Evolutionary conservation across 1,284 basidiomycete genomes (phyloP), one percentile per base, ranked within the genome.

Genomic region (Leccinum angustisporum): DNA sequence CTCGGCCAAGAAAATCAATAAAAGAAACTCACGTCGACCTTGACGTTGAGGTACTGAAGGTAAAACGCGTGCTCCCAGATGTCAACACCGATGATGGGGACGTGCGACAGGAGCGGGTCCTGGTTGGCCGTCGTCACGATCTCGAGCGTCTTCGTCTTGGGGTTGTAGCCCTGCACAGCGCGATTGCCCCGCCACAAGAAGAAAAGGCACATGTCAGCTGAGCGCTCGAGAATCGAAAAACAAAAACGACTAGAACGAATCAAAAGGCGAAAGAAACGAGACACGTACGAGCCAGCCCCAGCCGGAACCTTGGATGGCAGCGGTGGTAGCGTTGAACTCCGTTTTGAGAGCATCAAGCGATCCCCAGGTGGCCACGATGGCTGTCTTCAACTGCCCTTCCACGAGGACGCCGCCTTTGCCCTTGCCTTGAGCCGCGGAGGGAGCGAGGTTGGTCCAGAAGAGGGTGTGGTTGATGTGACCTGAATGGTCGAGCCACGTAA

Each of bases 381-480:
- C 89, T 14, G 83, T 74, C 77, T 88, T 90, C 72, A 96, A 82
- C 30, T 83, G 78, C 11, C 87, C 86, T 9, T 85, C 83, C 64
- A 81, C 71, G 67, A 94, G 81, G 62, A 83, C 79, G 67, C 88
- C 89, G 63, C 91, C 87, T 66, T 76, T 66, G 14, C 84, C 84
- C 56, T 79, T 79, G 60, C 78, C 78, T 64, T 78, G 72, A 4
- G 78, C 77, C 16, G 79, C 73, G 34, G 81, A 70, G 1, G 87
- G 87, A 4, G 90, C 85, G 62, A 94, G 83, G 82, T 94, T 96
- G 81, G 89, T 91, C 95, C 94, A 96, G 84, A 97, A 97, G 66
- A 97, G 85, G 33, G 92, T 88, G 82, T 96, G 94, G 81, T 94
- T 95, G 80, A 93, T 91, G 76, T 93, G 91, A 5, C 90, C 88